A percentile compares a stretch with the other conserved stretches of the same genome.
phyloP scores from a whole-genome alignment of 2,329 filamentous ascomycete species.

The Cladophialophora immunda region DNA sequence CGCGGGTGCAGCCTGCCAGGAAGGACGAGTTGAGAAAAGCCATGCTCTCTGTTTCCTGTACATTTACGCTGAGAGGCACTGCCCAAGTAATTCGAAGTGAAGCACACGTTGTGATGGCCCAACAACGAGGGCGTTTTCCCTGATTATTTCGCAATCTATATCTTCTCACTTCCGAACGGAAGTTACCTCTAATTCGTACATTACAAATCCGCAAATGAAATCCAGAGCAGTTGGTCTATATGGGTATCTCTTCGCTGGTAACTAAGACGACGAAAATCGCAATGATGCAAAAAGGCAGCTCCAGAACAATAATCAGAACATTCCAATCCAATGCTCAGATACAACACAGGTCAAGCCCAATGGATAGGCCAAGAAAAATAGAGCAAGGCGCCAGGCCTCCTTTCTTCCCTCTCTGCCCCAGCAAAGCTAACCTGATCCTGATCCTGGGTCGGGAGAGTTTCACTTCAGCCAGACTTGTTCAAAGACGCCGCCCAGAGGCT shows the following conservation, averaged over 20 bases:
- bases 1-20: no score
- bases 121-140: no score
- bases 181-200: no score
- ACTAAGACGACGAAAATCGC: not conserved
- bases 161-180: no score
- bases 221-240: not conserved
- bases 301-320: not conserved
- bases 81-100: no score
- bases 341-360: not conserved
- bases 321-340: not conserved
- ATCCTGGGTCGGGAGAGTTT: not conserved
- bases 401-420: not conserved
- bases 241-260: constrained; percentile 1
- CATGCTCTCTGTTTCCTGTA: no score
- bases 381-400: not conserved
- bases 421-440: not conserved
- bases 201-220: not conserved
- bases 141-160: no score
- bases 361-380: not conserved
- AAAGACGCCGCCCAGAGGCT: constrained; percentile 39
- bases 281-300: not conserved
- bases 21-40: no score
- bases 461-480: constrained; percentile 42
- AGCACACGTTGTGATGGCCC: no score
- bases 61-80: no score